Evolutionary conservation across 331 rosid species (phyloP).

Genomic region (Acacia concinna): DNA sequence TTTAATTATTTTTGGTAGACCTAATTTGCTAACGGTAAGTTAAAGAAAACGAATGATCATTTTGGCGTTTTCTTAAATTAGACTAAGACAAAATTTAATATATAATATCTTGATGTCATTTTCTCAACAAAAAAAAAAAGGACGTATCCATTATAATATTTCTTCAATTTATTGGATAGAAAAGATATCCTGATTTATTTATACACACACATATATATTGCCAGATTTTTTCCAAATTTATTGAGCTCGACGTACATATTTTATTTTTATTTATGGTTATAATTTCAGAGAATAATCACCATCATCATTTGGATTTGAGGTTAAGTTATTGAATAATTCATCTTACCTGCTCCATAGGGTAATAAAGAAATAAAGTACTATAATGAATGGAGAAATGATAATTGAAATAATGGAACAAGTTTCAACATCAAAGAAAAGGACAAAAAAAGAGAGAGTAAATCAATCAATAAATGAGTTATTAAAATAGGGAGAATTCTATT

Average conservation of each 20-base stretch:
- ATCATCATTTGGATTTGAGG: not conserved
- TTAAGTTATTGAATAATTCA: not conserved
- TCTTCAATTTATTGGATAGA: not conserved
- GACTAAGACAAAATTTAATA: not conserved
- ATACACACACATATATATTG: too few species aligned
- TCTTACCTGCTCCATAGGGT: not conserved
- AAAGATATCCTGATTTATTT: not conserved
- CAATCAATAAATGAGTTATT: not conserved
- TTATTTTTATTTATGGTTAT: not conserved
- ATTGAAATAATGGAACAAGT: not conserved
- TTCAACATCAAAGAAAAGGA: not conserved
- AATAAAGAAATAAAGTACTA: not conserved
- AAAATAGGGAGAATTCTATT: too few species aligned
- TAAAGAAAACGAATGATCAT: not conserved
- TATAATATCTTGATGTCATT: not conserved
- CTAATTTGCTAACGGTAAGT: not conserved
- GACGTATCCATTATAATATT: not conserved
- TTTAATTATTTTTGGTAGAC: not conserved
- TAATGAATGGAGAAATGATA: not conserved
- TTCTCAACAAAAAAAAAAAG: not conserved
- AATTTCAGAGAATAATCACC: not conserved
- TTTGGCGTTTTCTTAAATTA: not conserved
- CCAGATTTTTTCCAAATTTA: not conserved
- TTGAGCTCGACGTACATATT: not conserved
- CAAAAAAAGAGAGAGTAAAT: not conserved